Evolutionary conservation across 2,329 filamentous ascomycete genomes (phyloP), one percentile per base, ranked within the genome.

Genomic region (Pseudocercospora fijiensis): DNA sequence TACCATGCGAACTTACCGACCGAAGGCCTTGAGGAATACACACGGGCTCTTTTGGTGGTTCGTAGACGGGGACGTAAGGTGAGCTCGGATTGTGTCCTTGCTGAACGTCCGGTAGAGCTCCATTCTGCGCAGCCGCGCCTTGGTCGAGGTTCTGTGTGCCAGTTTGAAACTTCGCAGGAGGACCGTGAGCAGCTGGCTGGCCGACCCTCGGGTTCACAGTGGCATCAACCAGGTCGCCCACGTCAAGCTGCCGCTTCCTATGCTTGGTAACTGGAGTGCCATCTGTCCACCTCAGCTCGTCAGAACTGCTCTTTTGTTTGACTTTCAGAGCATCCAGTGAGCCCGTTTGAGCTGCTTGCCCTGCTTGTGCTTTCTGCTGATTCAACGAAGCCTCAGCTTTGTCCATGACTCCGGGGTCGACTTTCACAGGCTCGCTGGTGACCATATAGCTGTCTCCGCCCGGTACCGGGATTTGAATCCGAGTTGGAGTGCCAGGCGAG

Each of bases 11-110:
- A 10, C 78, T 80, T 1, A 82, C 71, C 0, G 78, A 78, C 2
- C 79, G 81, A 11, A 92, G 80, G 3, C 85, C 86, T 68, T 90
- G 86, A 28, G 64, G 63, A 1, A 70, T 60, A 41, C 67, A 69
- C 26, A 62, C 60, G 4, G 64, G 64, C 56, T 68, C 61, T 56
- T 71, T 58, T 16, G 56, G 43, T 26, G 57, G 22, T 49, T 58
- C 41, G 11, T 27, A 30, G 13, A 28, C 33, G 8, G 55, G 30
- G 2, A 20, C 55, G 30, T 57, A 41, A 24, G 37, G 20, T 20
- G 30, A 18, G 22, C 18, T 20, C 24, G 37, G 16, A 18, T 56
- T 41, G 22, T 53, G 20, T 28, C 28, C 53, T 28, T 56, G 53
- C 28, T 33, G 53, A 18, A 30, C 26, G 37, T 41, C n/a, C 6